Evolutionary conservation across 2,329 filamentous ascomycete genomes (phyloP).

Genomic region (Paracorniculantispora psalliotae): DNA sequence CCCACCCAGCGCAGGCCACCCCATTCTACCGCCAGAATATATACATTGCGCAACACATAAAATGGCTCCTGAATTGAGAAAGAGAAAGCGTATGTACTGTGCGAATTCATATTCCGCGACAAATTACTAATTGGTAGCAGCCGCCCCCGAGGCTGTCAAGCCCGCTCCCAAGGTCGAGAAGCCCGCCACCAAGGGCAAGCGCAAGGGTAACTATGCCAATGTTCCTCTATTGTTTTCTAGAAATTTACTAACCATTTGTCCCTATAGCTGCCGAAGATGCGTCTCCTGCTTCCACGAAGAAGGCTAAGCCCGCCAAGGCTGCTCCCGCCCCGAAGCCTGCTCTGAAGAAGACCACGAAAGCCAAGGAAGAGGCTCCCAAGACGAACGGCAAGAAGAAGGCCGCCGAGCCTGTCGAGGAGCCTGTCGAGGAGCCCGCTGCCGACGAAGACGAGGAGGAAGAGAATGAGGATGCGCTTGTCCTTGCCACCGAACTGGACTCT

Average conservation of each 20-base stretch:
- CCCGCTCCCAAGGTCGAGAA: slow-evolving; percentile 24
- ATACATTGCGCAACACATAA: slow-evolving; percentile 21
- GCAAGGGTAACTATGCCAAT: slow-evolving; percentile 30
- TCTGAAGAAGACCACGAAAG: slow-evolving; percentile 28
- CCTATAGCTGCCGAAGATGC: slow-evolving; percentile 38
- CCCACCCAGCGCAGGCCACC: neutral
- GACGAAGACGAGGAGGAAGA: slow-evolving; percentile 28
- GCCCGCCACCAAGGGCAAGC: slow-evolving; percentile 32
- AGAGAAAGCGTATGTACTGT: slow-evolving; percentile 24
- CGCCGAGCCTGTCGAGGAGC: slow-evolving; percentile 20
- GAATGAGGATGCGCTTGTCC: slow-evolving; percentile 37
- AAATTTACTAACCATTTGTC: slow-evolving; percentile 20
- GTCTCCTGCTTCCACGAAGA: slow-evolving; percentile 41
- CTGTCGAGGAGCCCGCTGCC: slow-evolving; percentile 20
- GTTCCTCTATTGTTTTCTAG: neutral
- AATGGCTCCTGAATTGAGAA: slow-evolving; percentile 44
- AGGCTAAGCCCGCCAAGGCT: slow-evolving; percentile 27
- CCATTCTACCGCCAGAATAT: neutral
- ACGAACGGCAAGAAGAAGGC: slow-evolving; percentile 17
- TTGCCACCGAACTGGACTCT: slow-evolving; percentile 41
- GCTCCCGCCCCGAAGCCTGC: slow-evolving; percentile 20
- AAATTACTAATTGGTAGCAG: slow-evolving; percentile 13
- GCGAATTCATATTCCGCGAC: neutral
- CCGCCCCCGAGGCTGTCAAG: slow-evolving; percentile 23
- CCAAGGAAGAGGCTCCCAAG: slow-evolving; percentile 25